These are phyloP conservation scores for Zizania latifolia DNA, from an alignment of 176 grass and related monocot genomes.

Conservation along the genomic window DNA sequence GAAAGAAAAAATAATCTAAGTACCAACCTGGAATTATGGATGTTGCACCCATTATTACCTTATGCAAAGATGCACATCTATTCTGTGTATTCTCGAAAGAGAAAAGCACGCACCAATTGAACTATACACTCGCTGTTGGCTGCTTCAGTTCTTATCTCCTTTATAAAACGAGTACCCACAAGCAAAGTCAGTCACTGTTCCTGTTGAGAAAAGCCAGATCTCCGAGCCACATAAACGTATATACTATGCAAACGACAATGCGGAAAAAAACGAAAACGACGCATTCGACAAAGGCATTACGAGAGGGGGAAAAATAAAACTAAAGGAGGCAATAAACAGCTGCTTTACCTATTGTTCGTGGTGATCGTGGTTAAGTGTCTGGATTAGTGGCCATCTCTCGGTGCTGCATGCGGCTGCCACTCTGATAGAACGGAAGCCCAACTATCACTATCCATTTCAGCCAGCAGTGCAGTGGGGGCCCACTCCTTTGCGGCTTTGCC, in stretches of 20 bases:
- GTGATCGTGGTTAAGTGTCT: constrained; percentile 22
- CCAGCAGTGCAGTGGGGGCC: neutral
- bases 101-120: neutral
- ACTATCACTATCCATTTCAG: neutral
- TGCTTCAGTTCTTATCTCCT: constrained; percentile 10
- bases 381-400: constrained; percentile 16
- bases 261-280: constrained; percentile 18
- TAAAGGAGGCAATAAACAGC: constrained; percentile 8
- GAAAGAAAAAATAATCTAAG: neutral
- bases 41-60: neutral
- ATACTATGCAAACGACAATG: constrained; percentile 13
- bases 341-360: constrained; percentile 23
- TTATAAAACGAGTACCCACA: constrained; percentile 10
- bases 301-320: neutral
- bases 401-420: constrained; percentile 29
- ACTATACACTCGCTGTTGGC: neutral
- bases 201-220: constrained; percentile 22
- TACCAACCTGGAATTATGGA: neutral
- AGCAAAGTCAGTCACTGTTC: constrained; percentile 12
- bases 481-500: neutral
- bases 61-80: neutral
- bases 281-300: constrained; percentile 20
- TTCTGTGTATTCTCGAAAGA: neutral
- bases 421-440: constrained; percentile 8
- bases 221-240: constrained; percentile 21